A percentile compares a stretch with the other conserved stretches of the same genome.
Conservation (phyloP, 1,284 basidiomycete species). For the Somion occarium region DNA sequence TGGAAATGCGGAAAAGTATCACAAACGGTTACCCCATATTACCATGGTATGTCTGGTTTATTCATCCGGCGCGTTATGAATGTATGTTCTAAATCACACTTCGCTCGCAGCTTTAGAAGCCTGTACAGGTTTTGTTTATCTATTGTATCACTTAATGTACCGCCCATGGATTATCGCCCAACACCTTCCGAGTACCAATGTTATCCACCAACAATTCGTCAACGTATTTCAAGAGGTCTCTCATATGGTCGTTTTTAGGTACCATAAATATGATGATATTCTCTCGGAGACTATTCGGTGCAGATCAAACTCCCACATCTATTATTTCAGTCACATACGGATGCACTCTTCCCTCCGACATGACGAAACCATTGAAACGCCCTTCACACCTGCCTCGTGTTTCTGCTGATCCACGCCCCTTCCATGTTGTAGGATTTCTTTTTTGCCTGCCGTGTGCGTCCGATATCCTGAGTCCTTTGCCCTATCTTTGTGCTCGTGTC, state of each 20-base stretch:
- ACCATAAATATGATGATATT: not conserved
- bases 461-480: conserved; percentile 15
- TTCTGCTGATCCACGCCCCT: conserved; percentile 23
- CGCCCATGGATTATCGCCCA: not conserved
- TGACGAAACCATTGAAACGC: not conserved
- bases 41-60: not conserved
- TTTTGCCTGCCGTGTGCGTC: not conserved
- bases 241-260: not conserved
- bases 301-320: not conserved
- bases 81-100: not conserved
- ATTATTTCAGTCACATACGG: not conserved
- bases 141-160: not conserved
- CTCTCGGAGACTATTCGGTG: not conserved
- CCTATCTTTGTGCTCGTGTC: not conserved
- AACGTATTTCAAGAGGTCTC: not conserved
- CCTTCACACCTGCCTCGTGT: conserved; percentile 20
- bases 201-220: not conserved
- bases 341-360: not conserved
- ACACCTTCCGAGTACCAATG: not conserved
- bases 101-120: not conserved
- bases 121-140: not conserved
- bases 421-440: conserved; percentile 20
- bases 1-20: conserved; percentile 7
- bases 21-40: conserved; percentile 2
- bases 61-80: not conserved